Evolutionary conservation across 2,329 filamentous ascomycete species (phyloP).

Genomic region (Periconia digitata): DNA sequence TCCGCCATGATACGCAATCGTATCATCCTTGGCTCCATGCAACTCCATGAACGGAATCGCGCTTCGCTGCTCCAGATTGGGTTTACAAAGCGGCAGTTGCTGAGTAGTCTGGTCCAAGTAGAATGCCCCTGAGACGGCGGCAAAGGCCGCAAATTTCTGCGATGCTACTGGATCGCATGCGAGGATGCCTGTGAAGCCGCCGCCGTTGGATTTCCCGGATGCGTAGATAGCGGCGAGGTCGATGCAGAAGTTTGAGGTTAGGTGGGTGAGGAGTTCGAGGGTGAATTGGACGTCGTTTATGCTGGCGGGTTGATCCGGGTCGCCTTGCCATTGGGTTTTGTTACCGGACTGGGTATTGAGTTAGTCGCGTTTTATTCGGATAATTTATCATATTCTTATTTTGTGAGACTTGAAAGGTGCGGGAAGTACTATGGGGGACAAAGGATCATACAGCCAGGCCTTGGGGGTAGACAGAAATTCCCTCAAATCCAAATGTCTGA

Average conservation of each 20-base stretch:
- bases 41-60: slow-evolving; percentile 48
- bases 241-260: slow-evolving; percentile 49
- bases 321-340: slow-evolving; percentile 46
- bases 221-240: slow-evolving; percentile 49
- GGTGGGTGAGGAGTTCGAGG: slow-evolving; percentile 44
- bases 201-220: slow-evolving; percentile 58
- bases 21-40: slow-evolving; percentile 47
- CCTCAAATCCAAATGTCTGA: slow-evolving; percentile 46
- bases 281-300: slow-evolving; percentile 51
- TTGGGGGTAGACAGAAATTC: slow-evolving; percentile 50
- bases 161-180: slow-evolving; percentile 50
- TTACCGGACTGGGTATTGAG: slow-evolving; percentile 1
- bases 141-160: slow-evolving; percentile 53
- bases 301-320: slow-evolving; percentile 39
- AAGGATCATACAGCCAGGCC: slow-evolving; percentile 35
- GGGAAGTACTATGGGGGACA: background rate
- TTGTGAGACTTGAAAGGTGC: background rate
- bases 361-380: background rate
- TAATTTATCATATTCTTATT: background rate
- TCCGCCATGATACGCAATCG: slow-evolving; percentile 46
- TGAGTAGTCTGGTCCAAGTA: slow-evolving; percentile 38
- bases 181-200: slow-evolving; percentile 52
- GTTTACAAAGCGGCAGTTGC: slow-evolving; percentile 29
- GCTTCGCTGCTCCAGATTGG: slow-evolving; percentile 18
- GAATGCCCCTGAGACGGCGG: slow-evolving; percentile 50